phyloP scores from a whole-genome alignment of 2,329 filamentous ascomycete species.

The Fusarium torulosum region DNA sequence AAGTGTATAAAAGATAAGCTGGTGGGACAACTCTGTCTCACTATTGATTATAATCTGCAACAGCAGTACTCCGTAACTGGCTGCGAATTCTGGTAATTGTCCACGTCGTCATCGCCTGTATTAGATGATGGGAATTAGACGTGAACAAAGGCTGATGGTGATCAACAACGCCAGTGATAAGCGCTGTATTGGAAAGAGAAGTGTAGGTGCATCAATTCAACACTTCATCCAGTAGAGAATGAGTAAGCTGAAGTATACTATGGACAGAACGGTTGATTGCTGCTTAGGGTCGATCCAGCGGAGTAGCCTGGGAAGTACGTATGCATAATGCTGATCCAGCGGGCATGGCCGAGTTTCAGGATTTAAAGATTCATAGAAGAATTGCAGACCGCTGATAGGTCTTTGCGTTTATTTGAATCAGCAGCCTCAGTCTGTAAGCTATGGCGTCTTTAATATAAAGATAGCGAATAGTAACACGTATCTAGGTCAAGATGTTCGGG shows the following conservation, averaged over 20 bases:
- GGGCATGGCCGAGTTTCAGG: conserved; percentile 8
- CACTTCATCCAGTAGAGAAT: not conserved
- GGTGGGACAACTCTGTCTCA: no score
- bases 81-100: conserved; percentile 11
- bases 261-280: conserved; percentile 26
- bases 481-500: conserved; percentile 23
- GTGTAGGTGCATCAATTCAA: not conserved
- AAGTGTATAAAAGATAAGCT: no score
- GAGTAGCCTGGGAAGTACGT: not conserved
- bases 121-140: not conserved
- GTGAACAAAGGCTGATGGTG: not conserved
- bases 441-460: not conserved
- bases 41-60: no score
- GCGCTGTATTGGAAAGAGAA: not conserved
- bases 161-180: not conserved
- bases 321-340: conserved; percentile 1
- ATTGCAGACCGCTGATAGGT: not conserved
- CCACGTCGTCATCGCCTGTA: conserved; percentile 10
- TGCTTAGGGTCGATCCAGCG: conserved; percentile 18
- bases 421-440: conserved; percentile 1
- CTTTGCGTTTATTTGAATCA: conserved; percentile 29
- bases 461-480: conserved; percentile 10
- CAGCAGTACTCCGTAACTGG: no score
- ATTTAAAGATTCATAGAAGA: conserved; percentile 4
- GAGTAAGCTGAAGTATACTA: not conserved